Conservation (phyloP, 2,329 filamentous ascomycete species). For the Pyrenochaeta sp. region DNA sequence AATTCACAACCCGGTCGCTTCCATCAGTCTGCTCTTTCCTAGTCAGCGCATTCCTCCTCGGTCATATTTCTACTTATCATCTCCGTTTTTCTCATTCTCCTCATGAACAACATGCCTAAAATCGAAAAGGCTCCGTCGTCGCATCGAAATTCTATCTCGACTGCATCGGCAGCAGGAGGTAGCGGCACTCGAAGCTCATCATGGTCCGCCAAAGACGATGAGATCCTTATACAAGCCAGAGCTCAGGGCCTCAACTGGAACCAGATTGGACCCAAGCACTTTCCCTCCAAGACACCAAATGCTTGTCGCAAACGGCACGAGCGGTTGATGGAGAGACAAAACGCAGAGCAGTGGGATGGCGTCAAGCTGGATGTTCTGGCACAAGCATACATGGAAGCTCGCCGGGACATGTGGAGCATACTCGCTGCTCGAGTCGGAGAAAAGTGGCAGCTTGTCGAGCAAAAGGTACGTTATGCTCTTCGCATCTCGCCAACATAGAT, state of each 20-base stretch:
- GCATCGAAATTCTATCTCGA: slow-evolving; percentile 43
- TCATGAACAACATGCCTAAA: slow-evolving; percentile 57
- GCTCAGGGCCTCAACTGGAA: slow-evolving; percentile 83
- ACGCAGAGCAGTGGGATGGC: slow-evolving; percentile 80
- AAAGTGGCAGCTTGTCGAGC: slow-evolving; percentile 74
- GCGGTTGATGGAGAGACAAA: slow-evolving; percentile 77
- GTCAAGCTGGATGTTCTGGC: slow-evolving; percentile 78
- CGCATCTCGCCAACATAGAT: background rate
- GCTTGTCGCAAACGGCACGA: slow-evolving; percentile 92
- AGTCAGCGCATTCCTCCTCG: slow-evolving; percentile 22
- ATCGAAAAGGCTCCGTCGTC: slow-evolving; percentile 45
- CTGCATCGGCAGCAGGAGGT: slow-evolving; percentile 41
- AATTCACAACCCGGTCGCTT: slow-evolving; percentile 42
- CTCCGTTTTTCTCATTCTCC: slow-evolving; percentile 21
- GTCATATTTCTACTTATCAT: slow-evolving; percentile 16
- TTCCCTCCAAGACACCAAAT: slow-evolving; percentile 78
- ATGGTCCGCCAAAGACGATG: slow-evolving; percentile 79
- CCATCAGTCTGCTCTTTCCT: slow-evolving; percentile 26
- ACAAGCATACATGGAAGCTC: slow-evolving; percentile 78
- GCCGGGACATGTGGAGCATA: slow-evolving; percentile 82
- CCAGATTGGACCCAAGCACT: slow-evolving; percentile 78
- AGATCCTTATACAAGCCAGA: slow-evolving; percentile 74
- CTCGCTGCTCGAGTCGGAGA: slow-evolving; percentile 70
- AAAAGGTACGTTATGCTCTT: slow-evolving; percentile 67
- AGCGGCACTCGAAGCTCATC: slow-evolving; percentile 51